Percentiles rank a stretch among this genome's conserved stretches.
These are phyloP conservation scores for Botryotinia globosa DNA, from an alignment of 2,329 filamentous ascomycete species.

Conservation along the genomic window DNA sequence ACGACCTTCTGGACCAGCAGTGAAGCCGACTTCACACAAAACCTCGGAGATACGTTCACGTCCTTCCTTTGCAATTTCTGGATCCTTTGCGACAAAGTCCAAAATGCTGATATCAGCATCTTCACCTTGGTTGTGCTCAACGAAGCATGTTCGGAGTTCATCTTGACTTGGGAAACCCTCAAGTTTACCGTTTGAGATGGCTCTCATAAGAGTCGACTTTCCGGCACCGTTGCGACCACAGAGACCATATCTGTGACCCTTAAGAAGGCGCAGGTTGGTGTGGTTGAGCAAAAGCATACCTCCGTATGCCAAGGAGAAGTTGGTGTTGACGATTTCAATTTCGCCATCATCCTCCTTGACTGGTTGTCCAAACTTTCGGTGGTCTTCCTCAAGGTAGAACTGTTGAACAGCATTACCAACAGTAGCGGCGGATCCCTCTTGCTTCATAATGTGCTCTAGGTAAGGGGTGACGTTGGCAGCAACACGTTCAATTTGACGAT, in stretches of 20 bases:
- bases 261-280: conserved; percentile 89
- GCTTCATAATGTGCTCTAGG: conserved; percentile 65
- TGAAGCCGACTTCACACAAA: conserved; percentile 90
- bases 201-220: conserved; percentile 98
- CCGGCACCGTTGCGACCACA: conserved; percentile 96
- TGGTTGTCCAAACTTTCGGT: conserved; percentile 80
- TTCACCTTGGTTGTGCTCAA: conserved; percentile 98
- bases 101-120: conserved; percentile 95
- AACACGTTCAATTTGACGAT: conserved; percentile 74
- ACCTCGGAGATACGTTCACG: conserved; percentile 79
- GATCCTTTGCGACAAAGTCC: conserved; percentile 88
- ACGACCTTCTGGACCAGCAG: conserved; percentile 79
- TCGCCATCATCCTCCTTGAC: conserved; percentile 89
- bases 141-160: conserved; percentile 91
- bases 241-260: conserved; percentile 95
- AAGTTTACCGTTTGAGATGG: conserved; percentile 91
- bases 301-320: conserved; percentile 96
- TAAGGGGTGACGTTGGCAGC: conserved; percentile 69
- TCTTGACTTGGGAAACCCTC: conserved; percentile 95
- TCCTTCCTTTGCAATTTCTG: conserved; percentile 76
- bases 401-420: conserved; percentile 73
- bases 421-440: conserved; percentile 56
- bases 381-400: conserved; percentile 78
- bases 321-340: conserved; percentile 93
- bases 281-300: conserved; percentile 96